These are phyloP conservation scores for Artomyces pyxidatus DNA, from an alignment of 768 basidiomycete species.

Conservation along the genomic window DNA sequence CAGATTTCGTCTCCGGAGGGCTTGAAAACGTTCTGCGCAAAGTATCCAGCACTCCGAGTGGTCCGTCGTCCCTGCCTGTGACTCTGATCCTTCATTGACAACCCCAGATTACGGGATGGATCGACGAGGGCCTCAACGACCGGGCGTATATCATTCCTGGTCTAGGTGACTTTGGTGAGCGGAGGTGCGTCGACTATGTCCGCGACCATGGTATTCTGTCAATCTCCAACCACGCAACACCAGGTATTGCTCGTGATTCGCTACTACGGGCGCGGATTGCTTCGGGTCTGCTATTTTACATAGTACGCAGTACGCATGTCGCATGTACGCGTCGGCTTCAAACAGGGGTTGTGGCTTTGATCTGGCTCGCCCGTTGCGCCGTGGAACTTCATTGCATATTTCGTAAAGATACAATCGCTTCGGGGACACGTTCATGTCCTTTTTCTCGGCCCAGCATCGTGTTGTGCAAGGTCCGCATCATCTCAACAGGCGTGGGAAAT, in stretches of 20 bases:
- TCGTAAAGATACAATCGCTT: no score
- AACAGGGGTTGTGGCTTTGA: no score
- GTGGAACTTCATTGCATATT: no score
- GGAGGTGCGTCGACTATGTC: constrained; percentile 42
- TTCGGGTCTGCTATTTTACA: no score
- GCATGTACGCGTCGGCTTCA: no score
- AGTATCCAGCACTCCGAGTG: constrained; percentile 70
- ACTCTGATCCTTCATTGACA: background rate
- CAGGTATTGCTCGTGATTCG: constrained; percentile 13
- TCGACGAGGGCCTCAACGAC: constrained; percentile 87
- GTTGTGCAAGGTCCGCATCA: no score
- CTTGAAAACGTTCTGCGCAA: constrained; percentile 67
- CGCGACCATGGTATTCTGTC: background rate
- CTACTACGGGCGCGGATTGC: no score
- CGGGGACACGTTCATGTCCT: no score
- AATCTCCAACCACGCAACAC: background rate
- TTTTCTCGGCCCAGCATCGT: no score
- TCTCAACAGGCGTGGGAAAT: no score
- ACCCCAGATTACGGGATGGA: constrained; percentile 85
- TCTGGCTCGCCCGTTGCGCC: no score
- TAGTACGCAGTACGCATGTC: no score
- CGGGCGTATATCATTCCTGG: constrained; percentile 89
- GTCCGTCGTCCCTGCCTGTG: constrained; percentile 34
- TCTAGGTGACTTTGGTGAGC: constrained; percentile 95
- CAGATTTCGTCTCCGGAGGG: constrained; percentile 90